phyloP scores from a whole-genome alignment of 352 stramenopile species.

The Phytophthora cactorum region DNA sequence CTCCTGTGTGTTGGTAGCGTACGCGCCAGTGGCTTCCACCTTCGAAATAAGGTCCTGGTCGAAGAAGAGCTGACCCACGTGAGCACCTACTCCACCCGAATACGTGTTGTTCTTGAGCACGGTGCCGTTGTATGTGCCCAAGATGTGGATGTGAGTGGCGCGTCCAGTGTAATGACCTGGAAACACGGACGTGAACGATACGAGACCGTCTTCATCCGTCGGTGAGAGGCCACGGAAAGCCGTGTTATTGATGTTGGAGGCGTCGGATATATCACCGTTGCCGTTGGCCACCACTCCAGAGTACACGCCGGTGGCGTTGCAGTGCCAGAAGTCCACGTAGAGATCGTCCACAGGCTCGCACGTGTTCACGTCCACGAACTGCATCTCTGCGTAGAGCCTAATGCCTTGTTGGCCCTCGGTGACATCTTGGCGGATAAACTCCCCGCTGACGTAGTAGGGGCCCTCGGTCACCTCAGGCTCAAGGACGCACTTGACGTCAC shows the following conservation, averaged over 20 bases:
- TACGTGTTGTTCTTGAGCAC: conserved; percentile 40
- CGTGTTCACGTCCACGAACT: conserved; percentile 36
- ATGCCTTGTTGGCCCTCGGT: conserved; percentile 24
- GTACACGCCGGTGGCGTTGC: conserved; percentile 35
- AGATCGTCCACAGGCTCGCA: conserved; percentile 30
- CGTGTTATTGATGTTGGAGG: conserved; percentile 38
- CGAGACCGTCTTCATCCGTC: conserved; percentile 26
- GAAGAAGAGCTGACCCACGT: conserved; percentile 34
- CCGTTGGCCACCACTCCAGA: conserved; percentile 32
- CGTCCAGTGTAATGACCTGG: conserved; percentile 35
- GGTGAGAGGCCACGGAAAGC: conserved; percentile 29
- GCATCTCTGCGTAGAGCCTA: conserved; percentile 32
- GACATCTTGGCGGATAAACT: conserved; percentile 28
- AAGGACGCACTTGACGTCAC: conserved; percentile 30
- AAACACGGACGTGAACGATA: conserved; percentile 29
- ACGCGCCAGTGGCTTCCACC: conserved; percentile 27
- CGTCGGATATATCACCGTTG: conserved; percentile 29
- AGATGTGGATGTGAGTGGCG: conserved; percentile 35
- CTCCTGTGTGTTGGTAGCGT: conserved; percentile 29
- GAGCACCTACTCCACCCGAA: conserved; percentile 23
- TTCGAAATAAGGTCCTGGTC: conserved; percentile 32
- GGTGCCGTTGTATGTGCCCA: conserved; percentile 35
- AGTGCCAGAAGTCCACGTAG: conserved; percentile 38
- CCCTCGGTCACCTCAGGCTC: conserved; percentile 33
- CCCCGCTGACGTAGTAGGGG: conserved; percentile 34